Base-by-base conservation (phyloP, 345 rosid species). In the Murraya koenigii region DNA sequence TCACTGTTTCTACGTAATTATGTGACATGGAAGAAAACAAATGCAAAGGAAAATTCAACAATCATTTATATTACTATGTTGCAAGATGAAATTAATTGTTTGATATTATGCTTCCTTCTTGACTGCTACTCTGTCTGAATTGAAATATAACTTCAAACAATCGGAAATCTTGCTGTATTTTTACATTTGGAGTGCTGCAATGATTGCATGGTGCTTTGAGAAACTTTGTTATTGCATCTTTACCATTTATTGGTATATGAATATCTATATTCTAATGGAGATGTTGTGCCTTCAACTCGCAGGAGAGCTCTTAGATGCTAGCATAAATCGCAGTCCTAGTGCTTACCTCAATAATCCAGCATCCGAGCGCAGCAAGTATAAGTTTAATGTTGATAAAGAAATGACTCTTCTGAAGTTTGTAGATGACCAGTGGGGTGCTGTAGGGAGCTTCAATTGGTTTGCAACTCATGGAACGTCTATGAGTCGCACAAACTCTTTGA, bases 381-480 rank as follows among this genome's bases (percentile, higher is more conserved):
- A 91, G 77, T 89, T 90, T 56, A 75, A 96, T 67, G 97, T 92
- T 55, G 99, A 96, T 84, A 96, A 89, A 80, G 94, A 92, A 80
- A 96, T 94, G 99, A 94, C 97, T 69, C 97, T 96, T 75, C 76
- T 96, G 80, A 96, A 96, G 89, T 96, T 96, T 89, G 93, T 92
- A 14, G 99, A 94, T 79, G 86, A 88, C 65, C 86, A 89, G 79
- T 91, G 95, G 97, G 98, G 99, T 62, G 90, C 99, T 26, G 89
- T 94, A 25, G 98, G 99, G 70, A 92, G 97, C 88, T 94, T 96
- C 86, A 96, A 92, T 79, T 94, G 97, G 98, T 96, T 96, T 87
- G 94, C 99, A 66, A 96, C 98, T 75, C 99, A 96, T 75, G 99
- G 98, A 79, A 94, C 99, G 64, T 96, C 98, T 80, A 96, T 96